Evolutionary conservation across 176 grass and related monocot species (phyloP).

Genomic region (Musa beccarii): DNA sequence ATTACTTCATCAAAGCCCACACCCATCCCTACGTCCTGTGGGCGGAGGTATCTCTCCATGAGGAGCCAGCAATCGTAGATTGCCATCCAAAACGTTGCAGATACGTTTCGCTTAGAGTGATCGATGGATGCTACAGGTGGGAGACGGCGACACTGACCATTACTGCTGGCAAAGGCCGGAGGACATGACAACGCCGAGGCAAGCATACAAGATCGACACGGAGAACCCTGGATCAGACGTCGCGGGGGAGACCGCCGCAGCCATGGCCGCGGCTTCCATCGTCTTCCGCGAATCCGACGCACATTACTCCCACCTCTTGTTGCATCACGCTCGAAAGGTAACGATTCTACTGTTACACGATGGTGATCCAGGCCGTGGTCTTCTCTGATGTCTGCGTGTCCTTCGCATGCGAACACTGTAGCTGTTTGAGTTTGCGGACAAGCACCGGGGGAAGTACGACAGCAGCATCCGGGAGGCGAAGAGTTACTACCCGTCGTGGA

Average conservation of each 20-base stretch:
- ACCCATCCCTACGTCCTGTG: background rate
- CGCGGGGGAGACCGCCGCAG: conserved; percentile 10
- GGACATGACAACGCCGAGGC: conserved; percentile 17
- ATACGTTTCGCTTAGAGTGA: background rate
- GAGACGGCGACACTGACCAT: conserved; percentile 12
- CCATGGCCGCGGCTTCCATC: conserved; percentile 8
- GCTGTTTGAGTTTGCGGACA: conserved; percentile 18
- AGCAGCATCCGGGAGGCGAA: conserved; percentile 7
- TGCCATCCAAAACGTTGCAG: background rate
- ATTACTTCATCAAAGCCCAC: conserved; percentile 15
- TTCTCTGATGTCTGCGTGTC: too few species aligned
- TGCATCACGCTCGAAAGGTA: conserved; percentile 8
- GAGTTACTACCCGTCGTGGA: conserved; percentile 18
- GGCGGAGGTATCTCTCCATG: background rate
- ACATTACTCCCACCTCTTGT: conserved; percentile 1
- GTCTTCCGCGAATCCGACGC: conserved; percentile 1
- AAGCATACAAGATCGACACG: conserved; percentile 8
- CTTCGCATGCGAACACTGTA: background rate
- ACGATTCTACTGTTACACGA: background rate
- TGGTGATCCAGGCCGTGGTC: too few species aligned
- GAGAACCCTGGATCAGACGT: conserved; percentile 4
- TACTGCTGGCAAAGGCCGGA: conserved; percentile 18
- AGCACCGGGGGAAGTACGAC: conserved; percentile 12
- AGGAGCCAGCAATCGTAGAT: background rate
- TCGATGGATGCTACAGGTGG: background rate